phyloP scores from a whole-genome alignment of 179 eudicot species.

The Gypsophila paniculata region DNA sequence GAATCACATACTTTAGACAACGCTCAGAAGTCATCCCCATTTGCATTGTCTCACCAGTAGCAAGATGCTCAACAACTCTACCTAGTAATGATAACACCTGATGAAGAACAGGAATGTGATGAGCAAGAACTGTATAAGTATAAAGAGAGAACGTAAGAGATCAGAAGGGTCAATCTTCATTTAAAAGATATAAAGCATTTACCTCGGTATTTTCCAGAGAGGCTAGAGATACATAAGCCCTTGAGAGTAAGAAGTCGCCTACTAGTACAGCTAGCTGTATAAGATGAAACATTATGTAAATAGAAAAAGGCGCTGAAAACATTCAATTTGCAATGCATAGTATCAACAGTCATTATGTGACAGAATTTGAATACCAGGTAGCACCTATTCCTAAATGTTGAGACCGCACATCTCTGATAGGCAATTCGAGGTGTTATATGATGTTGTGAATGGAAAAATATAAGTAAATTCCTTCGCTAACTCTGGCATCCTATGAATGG shows the following conservation, averaged over 20 bases:
- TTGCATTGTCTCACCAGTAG: slow-evolving; percentile 98
- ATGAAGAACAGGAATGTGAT: slow-evolving; percentile 9
- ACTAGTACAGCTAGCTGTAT: slow-evolving; percentile 84
- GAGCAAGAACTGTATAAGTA: neutral
- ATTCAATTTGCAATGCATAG: neutral
- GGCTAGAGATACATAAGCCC: slow-evolving; percentile 92
- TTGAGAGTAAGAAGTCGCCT: slow-evolving; percentile 87
- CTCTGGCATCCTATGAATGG: neutral
- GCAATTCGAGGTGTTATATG: neutral
- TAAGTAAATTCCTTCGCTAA: neutral
- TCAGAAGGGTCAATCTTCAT: neutral
- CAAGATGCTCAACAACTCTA: slow-evolving; percentile 84
- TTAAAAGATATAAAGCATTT: slow-evolving; percentile 12
- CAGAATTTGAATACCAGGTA: neutral
- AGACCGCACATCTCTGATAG: neutral
- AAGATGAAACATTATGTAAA: slow-evolving; percentile 15
- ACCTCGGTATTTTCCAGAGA: slow-evolving; percentile 90
- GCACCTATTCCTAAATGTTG: neutral
- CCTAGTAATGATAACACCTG: slow-evolving; percentile 90
- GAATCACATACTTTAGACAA: slow-evolving; percentile 59
- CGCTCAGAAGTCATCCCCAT: slow-evolving; percentile 76
- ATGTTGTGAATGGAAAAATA: neutral
- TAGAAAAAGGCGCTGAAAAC: slow-evolving; percentile 10
- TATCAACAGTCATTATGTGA: neutral
- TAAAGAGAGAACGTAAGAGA: neutral